phyloP scores from a whole-genome alignment of 768 basidiomycete genomes.

The Leccinum uliginosum region DNA sequence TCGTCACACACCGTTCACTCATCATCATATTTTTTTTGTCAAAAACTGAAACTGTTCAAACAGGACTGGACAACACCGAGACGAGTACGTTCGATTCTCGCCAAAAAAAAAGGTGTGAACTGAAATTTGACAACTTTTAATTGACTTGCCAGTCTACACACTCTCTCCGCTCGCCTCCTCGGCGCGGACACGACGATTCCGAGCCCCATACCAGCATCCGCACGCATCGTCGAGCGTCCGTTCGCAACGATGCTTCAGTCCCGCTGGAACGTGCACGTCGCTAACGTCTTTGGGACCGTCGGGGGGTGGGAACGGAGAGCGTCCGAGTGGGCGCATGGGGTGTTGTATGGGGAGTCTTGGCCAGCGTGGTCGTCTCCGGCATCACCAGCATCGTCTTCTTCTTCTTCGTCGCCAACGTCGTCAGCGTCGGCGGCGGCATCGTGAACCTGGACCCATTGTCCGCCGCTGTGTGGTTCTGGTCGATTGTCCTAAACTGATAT shows the following conservation, averaged over 20 bases:
- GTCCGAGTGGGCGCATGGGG: constrained; percentile 42
- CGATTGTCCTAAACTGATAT: neutral
- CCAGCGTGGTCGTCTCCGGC: neutral
- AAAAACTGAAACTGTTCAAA: no score
- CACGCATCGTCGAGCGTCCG: constrained; percentile 45
- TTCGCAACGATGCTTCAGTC: constrained; percentile 47
- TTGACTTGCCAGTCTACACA: constrained; percentile 40
- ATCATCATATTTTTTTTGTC: neutral
- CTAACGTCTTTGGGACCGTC: constrained; percentile 39
- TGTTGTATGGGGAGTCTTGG: constrained; percentile 39
- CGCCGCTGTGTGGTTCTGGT: neutral
- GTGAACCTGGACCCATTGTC: neutral
- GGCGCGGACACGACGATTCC: constrained; percentile 44
- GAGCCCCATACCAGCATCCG: constrained; percentile 52
- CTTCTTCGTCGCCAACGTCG: neutral
- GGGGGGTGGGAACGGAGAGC: constrained; percentile 44
- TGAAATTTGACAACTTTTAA: no score
- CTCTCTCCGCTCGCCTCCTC: constrained; percentile 46
- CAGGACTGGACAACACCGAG: constrained; percentile 52
- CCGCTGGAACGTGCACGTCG: constrained; percentile 26
- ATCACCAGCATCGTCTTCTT: neutral
- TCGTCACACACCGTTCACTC: constrained; percentile 12
- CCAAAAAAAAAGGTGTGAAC: no score
- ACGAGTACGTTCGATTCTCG: constrained; percentile 42
- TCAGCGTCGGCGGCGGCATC: neutral